phyloP scores from a whole-genome alignment of 2,329 filamentous ascomycete species.

The Botrytis fragariae region DNA sequence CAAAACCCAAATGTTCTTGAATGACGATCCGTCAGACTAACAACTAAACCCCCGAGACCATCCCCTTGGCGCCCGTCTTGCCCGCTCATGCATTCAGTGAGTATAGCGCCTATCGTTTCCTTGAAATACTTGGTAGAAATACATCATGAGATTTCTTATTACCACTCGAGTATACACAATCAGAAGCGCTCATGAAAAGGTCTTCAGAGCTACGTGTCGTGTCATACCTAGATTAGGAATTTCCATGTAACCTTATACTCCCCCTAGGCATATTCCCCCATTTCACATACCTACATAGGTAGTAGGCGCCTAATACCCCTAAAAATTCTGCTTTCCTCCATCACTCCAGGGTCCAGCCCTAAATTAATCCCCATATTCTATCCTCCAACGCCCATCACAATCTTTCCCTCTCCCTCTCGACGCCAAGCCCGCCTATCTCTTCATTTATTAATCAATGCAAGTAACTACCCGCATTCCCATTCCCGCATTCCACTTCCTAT shows the following conservation, averaged over 20 bases:
- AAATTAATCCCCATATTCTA: background rate
- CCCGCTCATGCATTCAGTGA: background rate
- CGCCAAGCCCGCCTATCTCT: slow-evolving; percentile 2
- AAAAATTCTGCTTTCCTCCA: background rate
- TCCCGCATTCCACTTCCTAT: background rate
- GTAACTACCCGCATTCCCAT: background rate
- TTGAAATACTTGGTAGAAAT: background rate
- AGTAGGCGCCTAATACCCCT: background rate
- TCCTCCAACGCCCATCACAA: background rate
- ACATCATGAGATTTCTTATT: background rate
- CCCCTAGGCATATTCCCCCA: background rate
- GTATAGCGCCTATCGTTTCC: background rate
- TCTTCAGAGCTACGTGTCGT: background rate
- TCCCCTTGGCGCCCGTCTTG: background rate
- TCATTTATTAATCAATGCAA: background rate
- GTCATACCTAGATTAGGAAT: background rate
- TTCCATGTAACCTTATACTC: background rate
- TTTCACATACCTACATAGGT: background rate
- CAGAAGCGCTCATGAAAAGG: background rate
- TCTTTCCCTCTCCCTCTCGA: background rate
- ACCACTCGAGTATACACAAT: background rate
- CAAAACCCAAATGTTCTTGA: background rate
- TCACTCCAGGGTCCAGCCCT: background rate
- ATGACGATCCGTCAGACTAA: background rate
- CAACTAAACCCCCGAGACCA: background rate